Conservation (phyloP, 2,329 filamentous ascomycete genomes). For the Nothophaeocryptopus gaeumannii region DNA sequence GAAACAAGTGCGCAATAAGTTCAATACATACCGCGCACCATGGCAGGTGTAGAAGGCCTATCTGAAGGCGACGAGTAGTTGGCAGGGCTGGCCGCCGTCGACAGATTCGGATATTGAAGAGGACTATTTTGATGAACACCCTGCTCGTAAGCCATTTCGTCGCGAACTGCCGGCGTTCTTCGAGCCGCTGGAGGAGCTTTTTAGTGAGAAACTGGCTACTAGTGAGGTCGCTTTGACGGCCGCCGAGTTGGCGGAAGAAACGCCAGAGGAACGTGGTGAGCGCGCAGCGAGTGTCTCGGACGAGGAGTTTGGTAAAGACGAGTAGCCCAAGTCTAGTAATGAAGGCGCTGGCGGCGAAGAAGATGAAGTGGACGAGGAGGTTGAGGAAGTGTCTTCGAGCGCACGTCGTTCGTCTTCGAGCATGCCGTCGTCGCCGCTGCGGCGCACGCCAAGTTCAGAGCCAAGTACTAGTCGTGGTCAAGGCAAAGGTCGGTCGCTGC, state of each 20-base stretch:
- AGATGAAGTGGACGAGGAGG: neutral
- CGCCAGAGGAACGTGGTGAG: neutral
- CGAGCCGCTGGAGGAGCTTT: neutral
- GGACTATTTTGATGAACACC: neutral
- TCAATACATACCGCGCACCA: no score
- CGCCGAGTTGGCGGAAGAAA: neutral
- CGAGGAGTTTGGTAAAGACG: neutral
- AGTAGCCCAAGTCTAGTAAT: neutral
- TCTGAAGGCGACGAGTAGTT: no score
- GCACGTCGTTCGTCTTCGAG: no score
- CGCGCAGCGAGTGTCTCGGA: no score
- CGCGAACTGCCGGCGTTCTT: neutral
- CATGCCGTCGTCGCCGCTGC: no score
- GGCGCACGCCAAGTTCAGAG: neutral
- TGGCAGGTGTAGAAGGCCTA: no score
- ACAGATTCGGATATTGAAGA: conserved; percentile 3
- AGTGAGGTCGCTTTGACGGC: neutral
- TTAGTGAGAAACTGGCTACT: conserved; percentile 2
- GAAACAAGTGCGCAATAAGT: no score
- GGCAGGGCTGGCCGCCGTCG: no score
- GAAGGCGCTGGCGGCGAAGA: neutral
- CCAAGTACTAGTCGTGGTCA: neutral
- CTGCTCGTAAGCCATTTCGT: neutral
- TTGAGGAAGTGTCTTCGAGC: neutral
- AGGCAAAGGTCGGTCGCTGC: neutral